These are phyloP conservation scores for Populus ilicifolia DNA, from an alignment of 345 rosid genomes.

Conservation along the genomic window DNA sequence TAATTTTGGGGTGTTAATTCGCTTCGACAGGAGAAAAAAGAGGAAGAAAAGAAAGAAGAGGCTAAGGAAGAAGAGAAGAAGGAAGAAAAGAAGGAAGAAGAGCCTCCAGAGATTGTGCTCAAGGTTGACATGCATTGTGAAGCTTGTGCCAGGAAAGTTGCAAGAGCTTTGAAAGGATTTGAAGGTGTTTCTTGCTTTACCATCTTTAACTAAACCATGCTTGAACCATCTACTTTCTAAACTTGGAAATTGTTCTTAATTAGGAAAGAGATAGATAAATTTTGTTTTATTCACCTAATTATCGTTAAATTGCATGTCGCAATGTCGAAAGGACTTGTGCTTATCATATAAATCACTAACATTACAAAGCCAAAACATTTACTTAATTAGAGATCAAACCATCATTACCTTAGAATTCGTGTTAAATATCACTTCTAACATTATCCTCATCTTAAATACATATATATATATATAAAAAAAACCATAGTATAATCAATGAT, in stretches of 20 bases:
- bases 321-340: no score
- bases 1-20: not conserved
- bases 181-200: constrained; percentile 34
- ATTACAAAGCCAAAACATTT: no score
- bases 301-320: no score
- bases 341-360: no score
- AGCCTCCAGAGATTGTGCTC: constrained; percentile 53
- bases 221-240: not conserved
- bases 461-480: no score
- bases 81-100: constrained; percentile 24
- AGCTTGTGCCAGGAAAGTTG: constrained; percentile 74
- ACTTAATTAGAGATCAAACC: no score
- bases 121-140: constrained; percentile 81
- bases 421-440: no score
- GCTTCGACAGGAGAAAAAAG: constrained; percentile 20
- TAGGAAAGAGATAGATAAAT: not conserved
- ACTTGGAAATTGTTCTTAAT: not conserved
- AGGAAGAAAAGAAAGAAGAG: constrained; percentile 20
- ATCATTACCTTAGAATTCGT: no score
- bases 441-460: not conserved
- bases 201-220: not conserved
- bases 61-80: constrained; percentile 15
- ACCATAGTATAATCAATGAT: not conserved
- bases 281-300: not conserved
- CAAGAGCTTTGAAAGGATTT: constrained; percentile 56